Evolutionary conservation across 768 basidiomycete species (phyloP), one percentile per base, ranked within the genome.

Genomic region (Gyrodon lividus): DNA sequence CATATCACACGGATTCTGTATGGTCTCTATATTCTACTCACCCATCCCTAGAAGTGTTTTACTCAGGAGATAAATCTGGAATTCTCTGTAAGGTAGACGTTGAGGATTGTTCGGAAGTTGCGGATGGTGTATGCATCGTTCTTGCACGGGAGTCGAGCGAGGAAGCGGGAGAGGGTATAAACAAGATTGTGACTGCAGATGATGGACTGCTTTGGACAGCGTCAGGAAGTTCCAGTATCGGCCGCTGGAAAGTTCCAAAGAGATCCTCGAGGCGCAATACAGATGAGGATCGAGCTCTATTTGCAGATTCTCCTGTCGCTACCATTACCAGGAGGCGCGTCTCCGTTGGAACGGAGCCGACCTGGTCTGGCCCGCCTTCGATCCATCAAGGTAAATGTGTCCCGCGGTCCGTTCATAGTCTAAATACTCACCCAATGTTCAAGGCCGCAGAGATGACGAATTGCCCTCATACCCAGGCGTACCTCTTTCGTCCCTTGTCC

Each of bases 41-140:
- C 65, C 91, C 94, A 0, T 83, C 87, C 7, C 76, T 99, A 46
- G 84, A 84, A 65, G 77, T 84, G 2, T 99, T 99, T 73, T 98
- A 96, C 71, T 97, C 95, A 0, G 97, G 96, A 9, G 96, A 98
- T 60, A 81, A 89, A 24, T 82, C 88, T 3, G 97, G 96, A n/a
- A 74, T 86, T 51, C 84, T 98, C 6, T 92, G 91, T 66, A 84
- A 84, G 57, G 86, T 94, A n/a, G 97, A 99, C 59, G 82, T 96
- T 2, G 91, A 94, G 59, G 83, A 81, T 34, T 87, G 84, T 54
- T 70, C 77, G 13, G 89, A 94, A 50, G 77, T 96, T 23, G 82
- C 87, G 2, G 92, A 97, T 41, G 97, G 91, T 26, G 89, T 93
- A 67, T 98, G 96, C 63, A 73, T 90, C 34, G 74, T 96, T 12